Conservation (phyloP, 1,284 basidiomycete species). For the Irpex sp. region DNA sequence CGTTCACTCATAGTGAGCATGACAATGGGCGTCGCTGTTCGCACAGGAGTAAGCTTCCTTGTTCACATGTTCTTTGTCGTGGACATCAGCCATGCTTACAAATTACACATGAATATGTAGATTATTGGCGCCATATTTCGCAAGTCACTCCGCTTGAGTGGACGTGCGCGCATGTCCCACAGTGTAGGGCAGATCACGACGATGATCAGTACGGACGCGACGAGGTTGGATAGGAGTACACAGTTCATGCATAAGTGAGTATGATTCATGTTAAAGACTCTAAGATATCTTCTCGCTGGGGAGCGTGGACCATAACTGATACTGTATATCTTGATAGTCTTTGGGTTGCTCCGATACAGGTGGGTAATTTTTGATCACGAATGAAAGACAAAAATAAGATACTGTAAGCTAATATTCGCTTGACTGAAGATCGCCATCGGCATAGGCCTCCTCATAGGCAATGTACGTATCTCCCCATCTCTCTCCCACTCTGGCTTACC, state of each 20-base stretch:
- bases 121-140: conserved; percentile 69
- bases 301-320: conserved; percentile 1
- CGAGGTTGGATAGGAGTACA: conserved; percentile 46
- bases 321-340: conserved; percentile 31
- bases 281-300: background rate
- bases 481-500: background rate
- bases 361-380: conserved; percentile 12
- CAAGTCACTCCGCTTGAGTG: conserved; percentile 68
- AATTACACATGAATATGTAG: conserved; percentile 26
- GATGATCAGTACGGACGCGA: conserved; percentile 63
- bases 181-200: conserved; percentile 68
- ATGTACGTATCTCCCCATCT: conserved; percentile 34
- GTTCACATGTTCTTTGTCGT: no score
- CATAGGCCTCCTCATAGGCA: conserved; percentile 61
- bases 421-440: conserved; percentile 49
- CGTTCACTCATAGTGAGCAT: conserved; percentile 37
- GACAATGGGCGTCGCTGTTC: conserved; percentile 47
- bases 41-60: conserved; percentile 41
- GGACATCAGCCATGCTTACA: background rate
- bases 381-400: no score
- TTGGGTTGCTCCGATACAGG: conserved; percentile 56
- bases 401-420: no score
- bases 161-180: conserved; percentile 56
- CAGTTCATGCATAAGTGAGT: conserved; percentile 50
- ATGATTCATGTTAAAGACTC: no score